A percentile compares a stretch with the other conserved stretches of the same genome.
These are phyloP conservation scores for Elsinoe necatrix DNA, from an alignment of 2,329 filamentous ascomycete species.

Conservation along the genomic window DNA sequence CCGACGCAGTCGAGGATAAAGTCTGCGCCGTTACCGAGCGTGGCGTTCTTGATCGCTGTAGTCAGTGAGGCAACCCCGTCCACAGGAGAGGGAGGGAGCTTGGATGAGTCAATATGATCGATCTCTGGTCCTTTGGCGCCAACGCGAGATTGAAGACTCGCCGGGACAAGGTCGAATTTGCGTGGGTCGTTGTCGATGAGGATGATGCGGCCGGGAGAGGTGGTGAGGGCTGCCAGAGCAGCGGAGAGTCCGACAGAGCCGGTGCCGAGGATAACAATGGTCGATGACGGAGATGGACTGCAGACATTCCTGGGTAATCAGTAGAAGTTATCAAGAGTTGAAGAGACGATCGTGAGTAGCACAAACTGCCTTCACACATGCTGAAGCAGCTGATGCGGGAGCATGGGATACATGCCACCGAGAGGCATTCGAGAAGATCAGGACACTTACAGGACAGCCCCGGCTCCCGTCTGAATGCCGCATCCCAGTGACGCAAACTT, in stretches of 20 bases:
- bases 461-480: conserved; percentile 25
- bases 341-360: background rate
- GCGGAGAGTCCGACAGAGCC: conserved; percentile 23
- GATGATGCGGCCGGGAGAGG: conserved; percentile 15
- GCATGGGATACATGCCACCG: background rate
- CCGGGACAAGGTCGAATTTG: conserved; percentile 20
- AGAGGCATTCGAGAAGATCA: background rate
- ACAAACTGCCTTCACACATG: background rate
- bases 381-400: background rate
- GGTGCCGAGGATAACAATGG: conserved; percentile 22
- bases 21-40: conserved; percentile 18
- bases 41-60: background rate
- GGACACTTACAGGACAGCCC: conserved; percentile 21
- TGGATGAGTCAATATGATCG: conserved; percentile 17
- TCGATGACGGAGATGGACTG: conserved; percentile 21
- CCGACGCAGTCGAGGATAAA: conserved; percentile 21
- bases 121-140: conserved; percentile 7
- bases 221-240: conserved; percentile 18
- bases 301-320: conserved; percentile 20
- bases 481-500: conserved; percentile 23
- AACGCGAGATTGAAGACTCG: background rate
- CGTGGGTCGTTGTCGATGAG: conserved; percentile 21
- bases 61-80: conserved; percentile 16
- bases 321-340: background rate
- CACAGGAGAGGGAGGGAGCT: background rate